These are phyloP conservation scores for Acacia pycnantha DNA, from an alignment of 331 rosid species.

Conservation along the genomic window DNA sequence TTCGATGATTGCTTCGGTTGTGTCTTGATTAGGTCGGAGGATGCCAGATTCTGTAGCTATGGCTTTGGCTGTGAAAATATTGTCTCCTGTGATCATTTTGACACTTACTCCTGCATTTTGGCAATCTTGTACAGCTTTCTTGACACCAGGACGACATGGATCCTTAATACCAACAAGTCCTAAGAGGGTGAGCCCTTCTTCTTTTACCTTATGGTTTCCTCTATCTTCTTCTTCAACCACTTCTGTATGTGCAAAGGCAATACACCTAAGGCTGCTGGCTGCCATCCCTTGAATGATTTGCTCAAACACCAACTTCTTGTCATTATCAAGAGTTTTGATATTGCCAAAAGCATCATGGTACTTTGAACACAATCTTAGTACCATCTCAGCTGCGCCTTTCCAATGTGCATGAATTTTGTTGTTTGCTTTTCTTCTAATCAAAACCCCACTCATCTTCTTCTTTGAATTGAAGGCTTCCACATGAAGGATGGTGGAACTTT, in stretches of 20 bases:
- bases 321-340: neutral
- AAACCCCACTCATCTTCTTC: slow-evolving; percentile 32
- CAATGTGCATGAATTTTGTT: neutral
- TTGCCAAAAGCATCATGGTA: slow-evolving; percentile 33
- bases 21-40: slow-evolving; percentile 12
- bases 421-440: slow-evolving; percentile 10
- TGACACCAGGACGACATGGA: slow-evolving; percentile 30
- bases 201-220: neutral
- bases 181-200: slow-evolving; percentile 21
- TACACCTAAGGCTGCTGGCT: slow-evolving; percentile 37
- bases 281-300: slow-evolving; percentile 42
- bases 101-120: slow-evolving; percentile 19
- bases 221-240: neutral
- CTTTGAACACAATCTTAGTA: slow-evolving; percentile 8
- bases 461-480: slow-evolving; percentile 50
- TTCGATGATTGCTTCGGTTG: slow-evolving; percentile 28
- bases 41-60: slow-evolving; percentile 44
- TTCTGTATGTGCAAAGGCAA: slow-evolving; percentile 38
- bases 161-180: slow-evolving; percentile 39
- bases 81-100: slow-evolving; percentile 46
- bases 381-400: neutral
- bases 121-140: slow-evolving; percentile 17
- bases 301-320: neutral
- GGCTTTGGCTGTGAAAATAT: slow-evolving; percentile 43
- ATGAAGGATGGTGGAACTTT: neutral